phyloP scores from a whole-genome alignment of 164 flowering plant genomes.

The Vitis rotundifolia region DNA sequence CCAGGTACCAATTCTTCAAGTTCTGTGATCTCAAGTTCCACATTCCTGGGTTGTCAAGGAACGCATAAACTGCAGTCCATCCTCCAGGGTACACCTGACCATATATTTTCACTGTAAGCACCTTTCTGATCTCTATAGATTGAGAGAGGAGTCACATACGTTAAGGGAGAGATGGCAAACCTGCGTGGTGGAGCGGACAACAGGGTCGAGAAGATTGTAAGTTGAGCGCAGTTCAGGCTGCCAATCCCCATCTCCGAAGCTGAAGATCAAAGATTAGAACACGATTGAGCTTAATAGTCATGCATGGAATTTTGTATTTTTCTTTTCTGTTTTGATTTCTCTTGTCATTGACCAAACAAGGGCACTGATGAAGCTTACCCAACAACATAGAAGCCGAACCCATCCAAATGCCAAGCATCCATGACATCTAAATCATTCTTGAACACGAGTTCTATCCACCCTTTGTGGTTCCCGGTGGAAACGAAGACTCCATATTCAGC shows the following conservation, averaged over 20 bases:
- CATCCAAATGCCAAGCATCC: conserved; percentile 77
- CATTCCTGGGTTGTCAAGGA: conserved; percentile 61
- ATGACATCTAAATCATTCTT: conserved; percentile 37
- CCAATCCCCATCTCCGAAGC: conserved; percentile 59
- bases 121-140: no score
- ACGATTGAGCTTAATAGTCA: no score
- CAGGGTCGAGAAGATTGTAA: conserved; percentile 56
- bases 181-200: conserved; percentile 54
- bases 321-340: no score
- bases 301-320: no score
- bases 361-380: conserved; percentile 41
- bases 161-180: no score
- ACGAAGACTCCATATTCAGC: conserved; percentile 45
- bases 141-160: no score
- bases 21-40: conserved; percentile 62
- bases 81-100: conserved; percentile 46
- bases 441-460: conserved; percentile 63
- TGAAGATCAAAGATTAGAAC: conserved; percentile 7
- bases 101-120: no score
- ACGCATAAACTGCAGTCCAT: conserved; percentile 56
- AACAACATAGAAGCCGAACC: conserved; percentile 66
- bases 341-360: no score
- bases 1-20: conserved; percentile 46
- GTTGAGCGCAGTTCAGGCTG: conserved; percentile 15
- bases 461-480: conserved; percentile 50